Evolutionary conservation across 2,329 filamentous ascomycete species (phyloP), one percentile per base, ranked within the genome.

Genomic region (Zymoseptoria pseudotritici): DNA sequence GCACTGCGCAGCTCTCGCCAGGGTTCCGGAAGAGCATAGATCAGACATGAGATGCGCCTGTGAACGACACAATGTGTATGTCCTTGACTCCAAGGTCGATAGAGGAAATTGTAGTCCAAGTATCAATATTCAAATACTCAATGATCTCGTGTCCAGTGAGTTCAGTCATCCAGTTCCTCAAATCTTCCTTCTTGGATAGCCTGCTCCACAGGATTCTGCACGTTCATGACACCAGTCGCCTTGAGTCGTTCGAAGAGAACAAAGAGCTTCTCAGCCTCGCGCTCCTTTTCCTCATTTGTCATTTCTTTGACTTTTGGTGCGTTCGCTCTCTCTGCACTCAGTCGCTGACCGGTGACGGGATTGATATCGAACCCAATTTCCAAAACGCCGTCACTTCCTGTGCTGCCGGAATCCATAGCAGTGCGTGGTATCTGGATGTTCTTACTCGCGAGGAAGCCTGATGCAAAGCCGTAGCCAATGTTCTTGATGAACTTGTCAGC

Each of bases 381-480:
- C 26, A 57, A 67, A n/a, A 55, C 56, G 2, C 67, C 65, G 10
- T 57, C 59, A 9, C 57, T 56, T n/a, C 55, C 53, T 9, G 68
- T 73, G 42, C 78, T 79, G 68, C 77, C 80, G 6, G 81, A 79
- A 66, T 86, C 82, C 9, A 85, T 76, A 0, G 86, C 83, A 58
- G 81, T 86, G 60, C 86, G 80, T 0, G 91, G 90, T 21, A 96
- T 79, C 0, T 87, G 81, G 11, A 97, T 85, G 58, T 94, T 90
- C 63, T 93, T 89, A 63, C 89, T 87, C 76, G 92, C 87, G 17
- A 99, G 78, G 71, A 94, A 96, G 0, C 94, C 94, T 0, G 91
- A 90, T 0, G 94, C 94, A 70, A 90, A 96, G 0, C 94, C 94
- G 71, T 96, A 99, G 0, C 94, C 94, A 11, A 99, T 90, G 66